Base-by-base conservation (phyloP, 768 basidiomycete genomes). In the Pulveroboletus sp. region DNA sequence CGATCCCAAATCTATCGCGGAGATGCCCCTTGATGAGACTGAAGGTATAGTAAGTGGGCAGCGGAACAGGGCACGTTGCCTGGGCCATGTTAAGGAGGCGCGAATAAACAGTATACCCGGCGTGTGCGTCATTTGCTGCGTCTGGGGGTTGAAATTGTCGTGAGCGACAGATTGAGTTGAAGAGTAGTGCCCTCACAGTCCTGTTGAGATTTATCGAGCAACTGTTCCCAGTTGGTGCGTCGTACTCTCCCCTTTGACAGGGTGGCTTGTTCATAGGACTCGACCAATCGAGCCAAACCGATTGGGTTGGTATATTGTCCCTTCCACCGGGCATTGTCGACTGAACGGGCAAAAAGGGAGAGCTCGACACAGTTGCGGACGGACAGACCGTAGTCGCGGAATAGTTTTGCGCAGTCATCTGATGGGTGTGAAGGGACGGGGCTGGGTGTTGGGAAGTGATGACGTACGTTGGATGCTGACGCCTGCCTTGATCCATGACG, bases 341-440 rank as follows among this genome's bases (percentile, higher is more conserved):
- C 84, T 0, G 80, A 79, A 30, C 81, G 76, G 14, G 87, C 87
- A 18, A 91, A 72, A 6, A 86, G 71, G 38, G 81, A 75, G 8
- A 91, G 73, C 59, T 91, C 89, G 15, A 89, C 82, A 52, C 71
- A 85, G 69, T 71, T 78, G 69, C 61, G 71, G 52, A 59, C 72
- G 55, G 64, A 69, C 33, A 71, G 70, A 62, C 61, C 73, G 58
- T 50, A 69, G 44, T 73, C 75, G 61, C 50, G 72, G 64, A 72
- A 81, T 11, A 90, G 59, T 65, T 90, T 91, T 61, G 74, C 71
- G 49, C 77, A 80, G 58, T 91, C 89, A 56, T 74, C 88, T 89
- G 35, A 50, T 26, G 43, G 47, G n/a, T 39, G 36, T 39, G 42
- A 49, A 33, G 35, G 6, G n/a, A 47, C 43, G n/a, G 15, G 7